Base-by-base conservation (phyloP, 2,329 filamentous ascomycete species). In the Colletotrichum sp. region DNA sequence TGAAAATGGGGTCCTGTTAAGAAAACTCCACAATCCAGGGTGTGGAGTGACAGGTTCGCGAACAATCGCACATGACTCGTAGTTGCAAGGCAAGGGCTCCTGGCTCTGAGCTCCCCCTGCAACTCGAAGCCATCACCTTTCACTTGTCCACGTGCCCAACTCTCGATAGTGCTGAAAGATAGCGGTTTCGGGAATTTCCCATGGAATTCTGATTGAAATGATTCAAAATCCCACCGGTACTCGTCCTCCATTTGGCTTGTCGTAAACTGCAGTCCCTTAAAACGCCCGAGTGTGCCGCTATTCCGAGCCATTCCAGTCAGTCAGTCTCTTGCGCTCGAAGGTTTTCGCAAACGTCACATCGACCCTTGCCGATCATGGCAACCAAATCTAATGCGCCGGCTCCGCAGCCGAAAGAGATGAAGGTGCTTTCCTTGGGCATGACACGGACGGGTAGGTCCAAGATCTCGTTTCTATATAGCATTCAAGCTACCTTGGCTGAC, bases 401-500 rank as follows among this genome's bases (percentile, higher is more conserved):
- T 38, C 18, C 63, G 21, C 47, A 29, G 47, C 51, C 65, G 18
- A 67, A 67, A 18, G 78, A 80, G 27, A 81, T 80, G 76, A 77
- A 79, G 55, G 78, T 83, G 51, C 78, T 83, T 13, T 73, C 77
- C 3, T 73, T 83, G 1, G 81, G 82, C 8, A 78, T 82, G 8
- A 77, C 78, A 2, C 80, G 81, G 11, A 83, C 82, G 4, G 82
- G 81, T 33, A 59, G 12, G 38, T 34, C n/a, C 5, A 33, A 15
- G 29, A 21, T 11, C n/a, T 31, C 6, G 18, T 34, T 12, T 24
- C 55, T 12, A 31, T 5, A 29, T 59, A 27, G 15, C n/a, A n/a
- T 4, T 24, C 24, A 12, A 47, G 5, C 43, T 9, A 9, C 31
- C 6, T 43, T 34, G 9, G 16, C 34, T 67, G 8, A 58, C 55